Evolutionary conservation across 2,329 filamentous ascomycete species (phyloP).

Genomic region (Chalaropsis ovoidea): DNA sequence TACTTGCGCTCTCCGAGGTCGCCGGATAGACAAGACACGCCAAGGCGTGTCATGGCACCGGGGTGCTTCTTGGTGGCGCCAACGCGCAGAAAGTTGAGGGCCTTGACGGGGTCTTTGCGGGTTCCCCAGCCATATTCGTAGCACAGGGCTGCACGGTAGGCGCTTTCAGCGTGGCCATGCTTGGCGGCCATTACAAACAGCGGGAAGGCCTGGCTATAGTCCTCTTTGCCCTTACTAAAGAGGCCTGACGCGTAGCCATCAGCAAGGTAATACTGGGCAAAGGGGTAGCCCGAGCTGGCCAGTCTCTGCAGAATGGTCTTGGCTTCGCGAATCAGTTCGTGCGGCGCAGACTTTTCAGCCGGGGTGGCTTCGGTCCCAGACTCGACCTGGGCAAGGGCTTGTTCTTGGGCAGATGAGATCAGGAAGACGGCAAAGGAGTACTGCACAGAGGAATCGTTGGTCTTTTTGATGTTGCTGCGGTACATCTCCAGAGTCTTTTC

Average conservation of each 20-base stretch:
- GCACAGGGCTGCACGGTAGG: conserved; percentile 83
- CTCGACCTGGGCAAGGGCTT: conserved; percentile 48
- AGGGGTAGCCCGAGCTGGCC: conserved; percentile 80
- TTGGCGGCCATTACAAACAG: conserved; percentile 90
- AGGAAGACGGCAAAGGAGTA: conserved; percentile 96
- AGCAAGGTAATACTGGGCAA: conserved; percentile 93
- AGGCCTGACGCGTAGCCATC: conserved; percentile 90
- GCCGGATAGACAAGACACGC: conserved; percentile 77
- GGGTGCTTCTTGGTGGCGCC: conserved; percentile 91
- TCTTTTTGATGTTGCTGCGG: conserved; percentile 92
- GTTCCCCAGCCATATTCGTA: conserved; percentile 99
- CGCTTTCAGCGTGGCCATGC: conserved; percentile 93
- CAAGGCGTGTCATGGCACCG: conserved; percentile 85
- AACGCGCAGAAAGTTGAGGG: conserved; percentile 83
- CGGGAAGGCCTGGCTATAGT: conserved; percentile 83
- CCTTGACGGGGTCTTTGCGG: conserved; percentile 78
- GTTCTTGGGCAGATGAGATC: conserved; percentile 77
- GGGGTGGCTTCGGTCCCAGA: conserved; percentile 31
- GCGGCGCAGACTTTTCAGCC: conserved; percentile 43
- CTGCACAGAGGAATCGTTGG: conserved; percentile 77
- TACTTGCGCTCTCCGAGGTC: conserved; percentile 83
- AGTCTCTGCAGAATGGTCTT: conserved; percentile 79
- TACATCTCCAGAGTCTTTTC: conserved; percentile 98
- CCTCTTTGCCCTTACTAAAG: conserved; percentile 88
- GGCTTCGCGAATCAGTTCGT: conserved; percentile 73